phyloP scores from a whole-genome alignment of 2,329 filamentous ascomycete genomes.

The Remersonia thermophila region DNA sequence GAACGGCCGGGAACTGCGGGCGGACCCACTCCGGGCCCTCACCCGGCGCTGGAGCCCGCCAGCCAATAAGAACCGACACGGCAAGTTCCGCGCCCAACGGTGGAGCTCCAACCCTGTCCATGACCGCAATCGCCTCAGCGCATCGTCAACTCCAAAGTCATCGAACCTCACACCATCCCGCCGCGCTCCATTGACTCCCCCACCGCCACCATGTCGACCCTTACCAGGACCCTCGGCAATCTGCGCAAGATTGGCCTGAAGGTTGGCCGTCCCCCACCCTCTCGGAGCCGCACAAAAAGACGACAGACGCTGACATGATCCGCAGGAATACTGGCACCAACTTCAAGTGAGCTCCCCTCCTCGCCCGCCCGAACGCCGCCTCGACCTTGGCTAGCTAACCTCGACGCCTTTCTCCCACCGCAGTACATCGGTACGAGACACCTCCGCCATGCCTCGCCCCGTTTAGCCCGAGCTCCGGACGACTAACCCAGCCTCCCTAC shows the following conservation, averaged over 20 bases:
- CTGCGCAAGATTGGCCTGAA: conserved; percentile 79
- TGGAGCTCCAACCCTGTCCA: conserved; percentile 1
- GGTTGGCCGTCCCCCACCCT: conserved; percentile 35
- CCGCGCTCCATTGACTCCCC: conserved; percentile 23
- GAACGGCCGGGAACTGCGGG: too few relatives aligned
- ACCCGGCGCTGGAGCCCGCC: too few relatives aligned
- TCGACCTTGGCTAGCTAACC: conserved; percentile 18
- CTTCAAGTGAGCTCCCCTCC: conserved; percentile 60
- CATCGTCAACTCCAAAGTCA: conserved; percentile 1
- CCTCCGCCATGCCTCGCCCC: background rate
- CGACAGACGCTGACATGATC: conserved; percentile 14
- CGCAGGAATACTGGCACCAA: conserved; percentile 80
- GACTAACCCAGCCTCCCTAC: background rate
- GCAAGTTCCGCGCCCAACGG: background rate
- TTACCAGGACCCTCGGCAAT: conserved; percentile 76
- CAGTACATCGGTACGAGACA: conserved; percentile 42
- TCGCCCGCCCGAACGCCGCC: conserved; percentile 8
- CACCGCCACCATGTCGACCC: conserved; percentile 65
- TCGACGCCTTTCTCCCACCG: conserved; percentile 11
- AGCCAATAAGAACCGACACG: background rate
- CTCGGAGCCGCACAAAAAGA: background rate
- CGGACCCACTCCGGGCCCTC: too few relatives aligned
- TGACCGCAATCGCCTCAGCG: conserved; percentile 8
- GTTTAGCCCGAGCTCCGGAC: too few relatives aligned
- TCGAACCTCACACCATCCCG: conserved; percentile 6